These are phyloP conservation scores for Stemphylium vesicarium DNA, from an alignment of 2,329 filamentous ascomycete genomes.

Conservation along the genomic window DNA sequence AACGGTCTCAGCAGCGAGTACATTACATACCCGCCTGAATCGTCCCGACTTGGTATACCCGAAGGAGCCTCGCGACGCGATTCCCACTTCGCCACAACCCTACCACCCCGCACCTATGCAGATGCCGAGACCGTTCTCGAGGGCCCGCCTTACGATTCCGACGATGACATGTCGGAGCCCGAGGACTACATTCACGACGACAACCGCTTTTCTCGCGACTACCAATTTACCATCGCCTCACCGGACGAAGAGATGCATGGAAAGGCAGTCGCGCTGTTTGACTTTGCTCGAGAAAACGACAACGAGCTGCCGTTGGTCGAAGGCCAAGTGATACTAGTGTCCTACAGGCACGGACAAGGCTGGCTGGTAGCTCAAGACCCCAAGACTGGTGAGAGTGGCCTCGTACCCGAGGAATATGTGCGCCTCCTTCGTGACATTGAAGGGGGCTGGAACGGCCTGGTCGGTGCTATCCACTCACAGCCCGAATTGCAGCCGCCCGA, in stretches of 20 bases:
- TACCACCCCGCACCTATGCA: constrained; percentile 52
- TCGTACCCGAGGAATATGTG: constrained; percentile 97
- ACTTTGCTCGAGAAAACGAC: constrained; percentile 93
- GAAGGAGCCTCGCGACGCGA: constrained; percentile 52
- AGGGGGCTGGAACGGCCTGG: constrained; percentile 69
- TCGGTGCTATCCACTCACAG: constrained; percentile 35
- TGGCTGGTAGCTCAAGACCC: constrained; percentile 98
- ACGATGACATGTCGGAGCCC: constrained; percentile 57
- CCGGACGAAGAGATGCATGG: constrained; percentile 98
- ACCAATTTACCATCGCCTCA: constrained; percentile 92
- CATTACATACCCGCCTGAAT: constrained; percentile 74
- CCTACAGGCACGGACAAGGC: constrained; percentile 92
- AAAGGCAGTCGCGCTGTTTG: constrained; percentile 92
- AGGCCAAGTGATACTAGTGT: constrained; percentile 95
- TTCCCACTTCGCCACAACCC: constrained; percentile 60
- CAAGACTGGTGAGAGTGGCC: constrained; percentile 87
- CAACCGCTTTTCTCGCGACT: constrained; percentile 86
- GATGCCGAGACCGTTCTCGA: constrained; percentile 51
- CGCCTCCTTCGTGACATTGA: constrained; percentile 91
- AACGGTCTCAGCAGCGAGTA: constrained; percentile 81
- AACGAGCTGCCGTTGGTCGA: constrained; percentile 93
- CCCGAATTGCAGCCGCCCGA: constrained; percentile 18
- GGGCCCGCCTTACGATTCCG: constrained; percentile 50
- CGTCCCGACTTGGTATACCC: constrained; percentile 40
- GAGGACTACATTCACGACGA: constrained; percentile 65